Evolutionary conservation across 2,329 filamentous ascomycete genomes (phyloP).

Genomic region (Trichoderma pleuroti): DNA sequence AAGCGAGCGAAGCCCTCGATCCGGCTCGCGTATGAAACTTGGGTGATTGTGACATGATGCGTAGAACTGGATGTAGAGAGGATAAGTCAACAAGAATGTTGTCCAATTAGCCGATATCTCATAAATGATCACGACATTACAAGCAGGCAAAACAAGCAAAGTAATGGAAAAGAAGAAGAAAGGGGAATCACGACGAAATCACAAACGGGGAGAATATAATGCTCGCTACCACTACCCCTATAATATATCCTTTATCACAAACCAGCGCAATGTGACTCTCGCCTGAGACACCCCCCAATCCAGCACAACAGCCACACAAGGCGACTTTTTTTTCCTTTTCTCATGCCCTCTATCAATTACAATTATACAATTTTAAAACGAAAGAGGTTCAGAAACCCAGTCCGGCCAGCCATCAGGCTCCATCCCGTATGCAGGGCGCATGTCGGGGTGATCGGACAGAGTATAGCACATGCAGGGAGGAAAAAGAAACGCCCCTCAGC

Average conservation of each 20-base stretch:
- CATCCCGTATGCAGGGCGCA: not conserved
- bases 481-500: not conserved
- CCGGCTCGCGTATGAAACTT: conserved; percentile 11
- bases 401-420: not conserved
- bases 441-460: not conserved
- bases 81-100: not conserved
- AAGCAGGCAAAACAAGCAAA: not conserved
- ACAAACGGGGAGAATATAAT: not conserved
- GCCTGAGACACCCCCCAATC: not conserved
- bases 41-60: conserved; percentile 1
- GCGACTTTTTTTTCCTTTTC: not conserved
- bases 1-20: conserved; percentile 26
- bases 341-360: not conserved
- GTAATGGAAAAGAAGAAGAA: not conserved
- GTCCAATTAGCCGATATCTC: not conserved
- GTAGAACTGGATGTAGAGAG: not conserved
- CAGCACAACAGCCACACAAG: not conserved
- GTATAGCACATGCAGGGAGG: not conserved
- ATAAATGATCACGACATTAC: not conserved
- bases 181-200: not conserved
- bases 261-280: not conserved
- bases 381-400: not conserved
- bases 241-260: not conserved
- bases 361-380: not conserved
- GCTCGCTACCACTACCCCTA: not conserved